Percentiles rank a stretch among this genome's conserved stretches.
Evolutionary conservation across 2,329 filamentous ascomycete genomes (phyloP).

Genomic region (Zymoseptoria pseudotritici): DNA sequence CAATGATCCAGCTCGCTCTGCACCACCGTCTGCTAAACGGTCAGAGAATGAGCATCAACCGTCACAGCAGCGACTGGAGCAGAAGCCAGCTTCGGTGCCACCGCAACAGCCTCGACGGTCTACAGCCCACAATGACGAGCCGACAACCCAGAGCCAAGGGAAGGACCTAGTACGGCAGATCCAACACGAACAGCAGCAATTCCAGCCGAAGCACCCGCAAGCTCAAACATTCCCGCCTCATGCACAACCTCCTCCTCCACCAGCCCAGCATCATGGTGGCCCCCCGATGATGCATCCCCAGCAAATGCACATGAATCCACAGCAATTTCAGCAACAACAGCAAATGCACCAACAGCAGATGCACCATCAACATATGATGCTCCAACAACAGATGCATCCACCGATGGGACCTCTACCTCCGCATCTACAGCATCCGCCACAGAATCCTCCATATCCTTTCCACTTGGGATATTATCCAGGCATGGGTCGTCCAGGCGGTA

Average conservation of each 20-base stretch:
- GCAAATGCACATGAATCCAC: constrained; percentile 1
- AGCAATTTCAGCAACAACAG: not conserved
- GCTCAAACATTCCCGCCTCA: not conserved
- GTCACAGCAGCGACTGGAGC: not conserved
- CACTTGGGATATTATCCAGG: constrained; percentile 4
- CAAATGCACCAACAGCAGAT: not conserved
- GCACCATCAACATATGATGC: not conserved
- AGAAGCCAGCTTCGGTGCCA: not conserved
- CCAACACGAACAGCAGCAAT: not conserved
- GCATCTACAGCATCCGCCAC: constrained; percentile 1
- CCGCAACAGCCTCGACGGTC: not conserved
- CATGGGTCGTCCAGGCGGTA: constrained; percentile 12
- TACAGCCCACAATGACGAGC: not conserved
- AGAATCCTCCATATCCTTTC: constrained; percentile 1
- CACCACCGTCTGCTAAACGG: not conserved
- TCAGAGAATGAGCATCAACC: not conserved
- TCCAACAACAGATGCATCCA: not conserved
- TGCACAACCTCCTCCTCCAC: not conserved
- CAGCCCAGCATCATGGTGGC: constrained; percentile 1
- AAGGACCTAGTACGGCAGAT: not conserved
- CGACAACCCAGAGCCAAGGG: not conserved
- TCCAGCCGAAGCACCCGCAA: not conserved
- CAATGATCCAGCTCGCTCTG: not conserved
- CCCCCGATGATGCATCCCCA: constrained; percentile 1
- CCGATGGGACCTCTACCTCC: not conserved